Evolutionary conservation across 495 filamentous ascomycete species (phyloP), one percentile per base, ranked within the genome.

Genomic region (Penicillium chermesinum): DNA sequence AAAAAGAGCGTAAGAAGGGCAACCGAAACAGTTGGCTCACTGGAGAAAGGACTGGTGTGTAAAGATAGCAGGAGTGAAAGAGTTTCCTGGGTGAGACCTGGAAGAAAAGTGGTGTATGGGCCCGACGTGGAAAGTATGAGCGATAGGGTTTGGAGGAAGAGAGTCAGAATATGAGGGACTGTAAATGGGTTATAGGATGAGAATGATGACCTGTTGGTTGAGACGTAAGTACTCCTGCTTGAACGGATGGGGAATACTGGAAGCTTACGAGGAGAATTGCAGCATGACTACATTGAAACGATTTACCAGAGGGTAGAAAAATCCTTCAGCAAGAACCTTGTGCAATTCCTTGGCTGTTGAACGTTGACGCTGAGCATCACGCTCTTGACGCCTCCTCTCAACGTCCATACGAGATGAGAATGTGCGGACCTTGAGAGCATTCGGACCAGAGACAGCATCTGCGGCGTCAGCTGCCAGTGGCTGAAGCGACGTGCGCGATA

Each of bases 361-460:
- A 20, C 73, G 63, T 38, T 70, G 65, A 16, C 70, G 62, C 27
- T 72, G 59, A 1, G 66, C 57, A 12, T 69, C 68, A 22, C 69
- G 70, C 33, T 71, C 53, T 45, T 80, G 69, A 9, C 84, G 79
- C 27, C 82, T 81, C 48, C 77, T 78, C 59, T 86, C 80, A 15
- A 84, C 80, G 37, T 79, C 79, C 70, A 89, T 82, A 15, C 86
- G 78, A 0, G 80, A 81, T 20, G 82, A 86, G 67, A 89, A 89
- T 14, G 81, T 88, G 43, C 85, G 81, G 42, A 95, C 80, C 71
- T 96, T 95, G 30, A 96, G 80, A 4, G 83, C 80, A 51, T 88
- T 82, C 0, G 91, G 89, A 0, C 91, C 90, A 1, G 87, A 81
- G 16, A 82, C 64, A 15, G 83, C 78, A 36, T 91, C 88, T 19